Evolutionary conservation across 805 yeast genomes (phyloP), one percentile per base, ranked within the genome.

Genomic region (Trichomonascus vanleenenianus): DNA sequence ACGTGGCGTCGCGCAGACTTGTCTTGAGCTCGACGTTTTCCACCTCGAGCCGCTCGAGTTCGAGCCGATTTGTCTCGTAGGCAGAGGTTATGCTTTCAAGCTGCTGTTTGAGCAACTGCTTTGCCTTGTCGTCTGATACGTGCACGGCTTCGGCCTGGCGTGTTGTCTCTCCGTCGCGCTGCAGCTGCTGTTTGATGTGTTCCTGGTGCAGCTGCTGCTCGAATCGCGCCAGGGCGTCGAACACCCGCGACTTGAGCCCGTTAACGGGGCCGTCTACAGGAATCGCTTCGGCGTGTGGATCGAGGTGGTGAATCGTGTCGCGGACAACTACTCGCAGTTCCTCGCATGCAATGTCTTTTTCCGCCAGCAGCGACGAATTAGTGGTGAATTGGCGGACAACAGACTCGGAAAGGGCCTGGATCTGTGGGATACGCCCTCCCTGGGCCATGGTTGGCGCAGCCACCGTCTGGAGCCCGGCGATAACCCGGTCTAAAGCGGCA

Each of bases 11-110:
- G 4, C 56, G 53, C 36, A 56, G 45, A 16, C 44, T 48, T 12
- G 49, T 46, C 42, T 53, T 48, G 19, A 56, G 49, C 15, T 56
- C 56, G 10, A 56, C 57, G 35, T 56, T 49, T 20, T 56, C 60
- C 10, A 55, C 37, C 40, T 55, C 58, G 43, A 55, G 39, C 9
- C 47, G 34, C 33, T 55, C 58, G 31, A 55, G 48, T 36, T 55
- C 58, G 4, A 30, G 27, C 7, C 58, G 44, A 31, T 52, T 54
- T 18, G 51, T 25, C 33, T 52, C 58, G 41, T 54, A 54, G 5
- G 55, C 44, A 10, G 39, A 30, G 3, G 50, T 44, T 22, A 54
- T 27, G 9, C 53, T 42, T 25, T 47, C 55, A 15, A 54, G 34
- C 32, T 52, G 56, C 14, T 44, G 48, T 14, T 44, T 42, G 12